These are phyloP conservation scores for Chytriomyces sp. DNA, from an alignment of 192 early-diverging fungal species.

Conservation along the genomic window DNA sequence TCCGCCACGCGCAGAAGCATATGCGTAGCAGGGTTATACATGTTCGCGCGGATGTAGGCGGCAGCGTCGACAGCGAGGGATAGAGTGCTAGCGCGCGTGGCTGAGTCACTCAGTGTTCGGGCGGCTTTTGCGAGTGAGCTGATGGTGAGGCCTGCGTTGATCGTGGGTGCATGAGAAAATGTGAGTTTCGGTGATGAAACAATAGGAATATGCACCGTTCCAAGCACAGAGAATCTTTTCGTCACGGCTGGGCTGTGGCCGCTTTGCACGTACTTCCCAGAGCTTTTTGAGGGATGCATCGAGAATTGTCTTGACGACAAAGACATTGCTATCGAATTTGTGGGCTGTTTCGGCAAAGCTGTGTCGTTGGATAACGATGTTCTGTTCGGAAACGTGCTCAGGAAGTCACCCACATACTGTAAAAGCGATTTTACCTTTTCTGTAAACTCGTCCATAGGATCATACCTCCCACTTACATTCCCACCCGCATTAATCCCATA, in stretches of 20 bases:
- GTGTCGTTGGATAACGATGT: constrained; percentile 55
- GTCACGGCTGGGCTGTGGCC: constrained; percentile 61
- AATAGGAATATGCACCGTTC: constrained; percentile 60
- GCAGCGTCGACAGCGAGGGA: constrained; percentile 51
- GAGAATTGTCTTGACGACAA: constrained; percentile 37
- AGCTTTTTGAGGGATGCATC: constrained; percentile 40
- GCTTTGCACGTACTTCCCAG: too few species aligned
- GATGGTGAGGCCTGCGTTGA: constrained; percentile 60
- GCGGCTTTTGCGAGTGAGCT: constrained; percentile 48
- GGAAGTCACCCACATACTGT: neutral
- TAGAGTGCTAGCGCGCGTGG: constrained; percentile 15
- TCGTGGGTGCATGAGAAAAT: neutral
- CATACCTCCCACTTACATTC: constrained; percentile 55
- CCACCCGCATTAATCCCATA: constrained; percentile 55
- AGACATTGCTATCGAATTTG: constrained; percentile 32
- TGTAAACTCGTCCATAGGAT: constrained; percentile 61
- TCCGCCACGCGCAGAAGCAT: constrained; percentile 48
- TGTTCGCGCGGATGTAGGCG: constrained; percentile 44
- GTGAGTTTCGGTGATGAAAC: neutral
- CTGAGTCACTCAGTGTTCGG: constrained; percentile 37
- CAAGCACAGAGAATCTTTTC: constrained; percentile 66
- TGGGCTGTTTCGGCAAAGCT: constrained; percentile 45
- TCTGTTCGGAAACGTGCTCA: constrained; percentile 32
- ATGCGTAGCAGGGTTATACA: constrained; percentile 47
- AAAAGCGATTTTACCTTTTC: constrained; percentile 45